Evolutionary conservation across 2,329 filamentous ascomycete genomes (phyloP), one percentile per base, ranked within the genome.

Genomic region (Metarhizium brunneum): DNA sequence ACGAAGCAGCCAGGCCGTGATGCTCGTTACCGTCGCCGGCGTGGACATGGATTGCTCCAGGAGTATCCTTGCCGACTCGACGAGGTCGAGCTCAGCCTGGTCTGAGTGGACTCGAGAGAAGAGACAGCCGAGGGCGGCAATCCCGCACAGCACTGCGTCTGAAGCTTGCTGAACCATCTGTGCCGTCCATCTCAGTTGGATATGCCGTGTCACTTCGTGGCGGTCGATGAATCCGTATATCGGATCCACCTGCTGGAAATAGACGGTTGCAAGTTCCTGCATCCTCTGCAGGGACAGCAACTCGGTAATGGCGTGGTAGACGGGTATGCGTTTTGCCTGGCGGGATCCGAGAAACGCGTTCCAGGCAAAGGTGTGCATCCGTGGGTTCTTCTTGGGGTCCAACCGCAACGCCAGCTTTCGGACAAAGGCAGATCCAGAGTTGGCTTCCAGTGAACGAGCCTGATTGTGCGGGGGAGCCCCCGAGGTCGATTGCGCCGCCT

Each of bases 361-460:
- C 80, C 80, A 83, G 0, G 76, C 79, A 62, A 83, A 83, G 0
- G 79, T 72, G 59, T 80, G 76, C 54, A 82, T 68, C 50, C 76
- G 71, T 0, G 80, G 78, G 1, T 77, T 78, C 60, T 75, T 76
- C 4, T 73, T 73, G 0, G 79, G 76, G 61, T 83, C 79, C 20
- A 82, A 70, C 47, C 74, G 72, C 47, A 81, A 69, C 0, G 76
- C 80, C 40, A 83, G 66, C 25, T 74, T 71, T 54, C 79, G 68
- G 8, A 81, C 73, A 62, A 83, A 83, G 0, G 79, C 78, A 0
- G 80, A 76, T 0, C 79, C 79, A 0, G 79, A 82, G 58, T 83
- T 83, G 40, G 77, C 80, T 59, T 83, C 50, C 6, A 54, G 51
- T 5, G 55, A 56, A 30, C 42, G 43, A 43, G 77, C 5, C 69